A percentile compares a stretch with the other conserved stretches of the same genome.
These are phyloP conservation scores for Besnoitia besnoiti DNA, from an alignment of 169 alveolate genomes.

Conservation along the genomic window DNA sequence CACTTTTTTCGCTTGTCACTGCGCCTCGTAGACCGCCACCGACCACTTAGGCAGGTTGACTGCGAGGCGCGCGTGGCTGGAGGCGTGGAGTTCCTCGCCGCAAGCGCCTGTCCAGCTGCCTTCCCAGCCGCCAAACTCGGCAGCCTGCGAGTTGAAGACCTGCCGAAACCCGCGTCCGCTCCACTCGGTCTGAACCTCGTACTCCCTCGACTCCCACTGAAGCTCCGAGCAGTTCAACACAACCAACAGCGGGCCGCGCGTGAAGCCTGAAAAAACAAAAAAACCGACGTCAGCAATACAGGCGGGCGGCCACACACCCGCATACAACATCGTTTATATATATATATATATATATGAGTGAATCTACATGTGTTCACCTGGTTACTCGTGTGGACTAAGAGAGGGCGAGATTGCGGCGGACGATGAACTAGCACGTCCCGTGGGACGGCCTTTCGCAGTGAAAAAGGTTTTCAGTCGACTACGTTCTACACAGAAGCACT, in stretches of 20 bases:
- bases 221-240: conserved; percentile 60
- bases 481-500: too few species aligned
- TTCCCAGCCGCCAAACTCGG: conserved; percentile 72
- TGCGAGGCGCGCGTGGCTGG: background rate
- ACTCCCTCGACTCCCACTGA: conserved; percentile 66
- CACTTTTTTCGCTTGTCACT: too few species aligned
- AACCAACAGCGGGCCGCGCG: conserved; percentile 33
- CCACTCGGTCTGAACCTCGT: conserved; percentile 31
- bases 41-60: conserved; percentile 71
- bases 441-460: too few species aligned
- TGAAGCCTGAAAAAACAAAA: conserved; percentile 15
- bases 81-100: conserved; percentile 12
- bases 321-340: too few species aligned
- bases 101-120: conserved; percentile 62
- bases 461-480: too few species aligned
- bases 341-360: too few species aligned
- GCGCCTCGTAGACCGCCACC: conserved; percentile 57
- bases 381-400: too few species aligned
- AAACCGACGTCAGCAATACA: background rate
- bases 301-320: too few species aligned
- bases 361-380: too few species aligned
- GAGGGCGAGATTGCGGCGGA: too few species aligned
- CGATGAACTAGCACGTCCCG: too few species aligned
- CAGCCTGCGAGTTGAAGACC: conserved; percentile 66
- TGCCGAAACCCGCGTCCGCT: conserved; percentile 44